A percentile compares a stretch with the other conserved stretches of the same genome.
Evolutionary conservation across 176 grass and related monocot species (phyloP).

Genomic region (Avena eriantha): DNA sequence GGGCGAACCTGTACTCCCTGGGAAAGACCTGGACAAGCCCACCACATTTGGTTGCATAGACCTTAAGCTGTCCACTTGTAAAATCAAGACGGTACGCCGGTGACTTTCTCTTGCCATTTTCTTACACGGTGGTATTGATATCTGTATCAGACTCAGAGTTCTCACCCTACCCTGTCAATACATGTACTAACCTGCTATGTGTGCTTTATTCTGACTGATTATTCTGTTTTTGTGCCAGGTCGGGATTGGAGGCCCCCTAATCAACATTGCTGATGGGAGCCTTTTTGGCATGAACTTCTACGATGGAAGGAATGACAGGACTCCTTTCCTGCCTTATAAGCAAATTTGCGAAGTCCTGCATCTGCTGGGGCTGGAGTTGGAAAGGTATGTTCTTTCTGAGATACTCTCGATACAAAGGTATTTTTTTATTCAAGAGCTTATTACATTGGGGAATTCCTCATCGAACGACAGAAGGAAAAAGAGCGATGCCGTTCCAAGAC

Average conservation of each 20-base stretch:
- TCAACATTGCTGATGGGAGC: neutral
- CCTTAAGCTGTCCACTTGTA: neutral
- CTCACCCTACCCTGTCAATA: neutral
- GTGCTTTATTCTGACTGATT: neutral
- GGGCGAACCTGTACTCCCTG: neutral
- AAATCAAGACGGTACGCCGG: neutral
- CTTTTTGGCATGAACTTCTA: constrained; percentile 21
- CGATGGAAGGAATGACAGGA: neutral
- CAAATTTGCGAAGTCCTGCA: neutral
- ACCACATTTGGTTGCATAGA: constrained; percentile 2
- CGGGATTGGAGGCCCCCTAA: neutral
- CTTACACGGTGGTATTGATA: neutral
- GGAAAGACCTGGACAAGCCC: neutral
- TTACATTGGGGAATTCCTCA: neutral
- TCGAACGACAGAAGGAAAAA: neutral
- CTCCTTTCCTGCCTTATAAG: neutral
- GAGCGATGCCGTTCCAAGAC: neutral
- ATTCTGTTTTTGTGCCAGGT: neutral
- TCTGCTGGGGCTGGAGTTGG: neutral
- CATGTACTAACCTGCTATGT: neutral
- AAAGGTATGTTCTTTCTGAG: neutral
- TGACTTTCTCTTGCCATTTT: neutral
- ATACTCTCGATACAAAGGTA: neutral
- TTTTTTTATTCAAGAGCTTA: neutral
- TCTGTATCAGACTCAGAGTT: neutral